phyloP scores from a whole-genome alignment of 192 early-diverging fungal species.

The Rhizophagus sp. region DNA sequence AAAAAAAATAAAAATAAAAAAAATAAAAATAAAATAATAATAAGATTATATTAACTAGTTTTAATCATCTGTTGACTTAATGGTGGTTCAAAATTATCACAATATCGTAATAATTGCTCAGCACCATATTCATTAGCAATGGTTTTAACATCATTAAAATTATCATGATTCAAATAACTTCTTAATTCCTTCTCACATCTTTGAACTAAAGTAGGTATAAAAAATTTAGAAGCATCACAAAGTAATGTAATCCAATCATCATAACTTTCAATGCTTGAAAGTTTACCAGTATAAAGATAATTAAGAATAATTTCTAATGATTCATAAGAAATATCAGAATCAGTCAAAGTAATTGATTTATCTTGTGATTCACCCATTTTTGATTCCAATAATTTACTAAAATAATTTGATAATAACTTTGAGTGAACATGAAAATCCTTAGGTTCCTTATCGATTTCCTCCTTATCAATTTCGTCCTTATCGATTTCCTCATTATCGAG shows the following conservation, averaged over 20 bases:
- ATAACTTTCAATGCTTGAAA: not conserved
- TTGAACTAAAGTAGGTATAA: slow-evolving; percentile 6
- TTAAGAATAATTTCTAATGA: not conserved
- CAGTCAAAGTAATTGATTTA: not conserved
- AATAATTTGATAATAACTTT: not conserved
- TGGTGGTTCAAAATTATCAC: not conserved
- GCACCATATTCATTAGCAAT: not conserved
- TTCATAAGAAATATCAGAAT: not conserved
- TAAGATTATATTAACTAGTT: too few relatives aligned
- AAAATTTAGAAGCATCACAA: not conserved
- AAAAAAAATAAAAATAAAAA: too few relatives aligned
- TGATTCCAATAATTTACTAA: not conserved
- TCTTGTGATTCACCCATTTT: not conserved
- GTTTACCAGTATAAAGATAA: not conserved
- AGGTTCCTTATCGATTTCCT: not conserved
- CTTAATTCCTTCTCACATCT: slow-evolving; percentile 1
- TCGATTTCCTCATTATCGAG: not conserved
- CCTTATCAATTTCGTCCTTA: too few relatives aligned
- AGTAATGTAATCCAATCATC: not conserved
- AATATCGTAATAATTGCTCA: slow-evolving; percentile 3
- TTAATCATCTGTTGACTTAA: too few relatives aligned
- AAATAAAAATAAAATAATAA: too few relatives aligned
- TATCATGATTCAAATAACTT: not conserved
- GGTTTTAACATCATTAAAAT: not conserved
- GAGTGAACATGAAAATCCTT: not conserved